A percentile compares a stretch with the other conserved stretches of the same genome.
Evolutionary conservation across 2,329 filamentous ascomycete species (phyloP).

Genomic region (Septoria linicola): DNA sequence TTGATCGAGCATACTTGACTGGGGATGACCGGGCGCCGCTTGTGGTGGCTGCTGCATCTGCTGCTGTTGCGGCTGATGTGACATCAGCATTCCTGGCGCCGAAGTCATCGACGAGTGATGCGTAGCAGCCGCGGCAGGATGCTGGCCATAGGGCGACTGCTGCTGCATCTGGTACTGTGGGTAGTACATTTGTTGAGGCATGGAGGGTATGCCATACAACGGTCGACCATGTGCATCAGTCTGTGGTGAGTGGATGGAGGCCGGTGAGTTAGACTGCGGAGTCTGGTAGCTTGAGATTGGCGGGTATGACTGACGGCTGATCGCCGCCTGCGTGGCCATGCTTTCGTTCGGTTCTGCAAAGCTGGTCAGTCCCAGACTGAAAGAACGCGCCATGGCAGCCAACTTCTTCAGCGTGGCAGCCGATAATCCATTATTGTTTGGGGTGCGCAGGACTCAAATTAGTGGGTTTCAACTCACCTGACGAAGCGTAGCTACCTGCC

Average conservation of each 20-base stretch:
- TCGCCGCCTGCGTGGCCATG: conserved; percentile 64
- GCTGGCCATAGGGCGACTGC: conserved; percentile 57
- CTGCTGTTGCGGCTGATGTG: conserved; percentile 47
- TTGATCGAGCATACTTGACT: conserved; percentile 29
- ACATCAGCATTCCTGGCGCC: conserved; percentile 53
- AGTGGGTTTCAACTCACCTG: conserved; percentile 61
- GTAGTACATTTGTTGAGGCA: conserved; percentile 83
- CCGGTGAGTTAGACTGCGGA: conserved; percentile 90
- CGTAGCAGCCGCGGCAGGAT: conserved; percentile 46
- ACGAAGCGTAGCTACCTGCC: conserved; percentile 80
- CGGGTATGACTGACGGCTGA: conserved; percentile 70
- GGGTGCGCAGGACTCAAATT: conserved; percentile 21
- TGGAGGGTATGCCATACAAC: conserved; percentile 82
- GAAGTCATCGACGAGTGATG: conserved; percentile 56
- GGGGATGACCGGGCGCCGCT: conserved; percentile 29
- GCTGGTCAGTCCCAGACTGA: conserved; percentile 50
- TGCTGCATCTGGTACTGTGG: conserved; percentile 51
- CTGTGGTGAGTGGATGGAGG: conserved; percentile 85
- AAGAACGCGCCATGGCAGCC: conserved; percentile 26
- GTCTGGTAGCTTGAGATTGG: conserved; percentile 80
- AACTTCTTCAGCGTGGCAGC: conserved; percentile 13
- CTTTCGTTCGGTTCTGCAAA: conserved; percentile 69
- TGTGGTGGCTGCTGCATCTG: conserved; percentile 28
- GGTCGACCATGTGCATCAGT: conserved; percentile 83
- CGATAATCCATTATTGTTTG: conserved; percentile 23